Base-by-base conservation (phyloP, 2,329 filamentous ascomycete genomes). In the Pyrenochaeta sp. region DNA sequence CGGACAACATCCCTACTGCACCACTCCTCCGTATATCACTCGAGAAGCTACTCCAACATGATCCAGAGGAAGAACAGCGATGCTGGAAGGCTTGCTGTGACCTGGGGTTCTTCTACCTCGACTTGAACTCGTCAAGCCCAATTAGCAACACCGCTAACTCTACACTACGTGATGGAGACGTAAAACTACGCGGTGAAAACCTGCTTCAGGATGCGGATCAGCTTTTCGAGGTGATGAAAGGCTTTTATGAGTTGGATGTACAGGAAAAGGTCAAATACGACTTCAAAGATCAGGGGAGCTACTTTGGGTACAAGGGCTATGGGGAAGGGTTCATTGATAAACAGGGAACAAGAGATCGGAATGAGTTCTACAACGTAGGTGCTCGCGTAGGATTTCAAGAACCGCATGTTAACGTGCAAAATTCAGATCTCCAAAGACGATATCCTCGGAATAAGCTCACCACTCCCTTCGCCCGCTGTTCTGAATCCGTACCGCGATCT, bases 41-140 rank as follows among this genome's bases (percentile, higher is more conserved):
- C 13, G 52, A 66, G 12, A 79, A 78, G 49, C 69, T 82, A 4
- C 69, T 79, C n/a, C 46, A 63, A 12, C 58, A 67, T 13, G 74
- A 81, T 50, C 2, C 50, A 10, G 65, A 62, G 25, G 79, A 80
- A 48, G 63, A 75, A 59, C 69, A 78, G 19, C 66, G 73, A 15
- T 76, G 79, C 32, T 80, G 78, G 66, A 60, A 77, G 44, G 78
- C 79, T 5, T 81, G 78, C 65, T 78, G 77, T 52, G 79, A 85
- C 2, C 74, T 86, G 0, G 84, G 85, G 1, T 86, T 87, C 74
- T 86, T 86, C 74, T 86, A 86, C 61, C 76, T 87, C 6, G 82
- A 86, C 61, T 71, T 86, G 2, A 72, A 76, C 24, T 58, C 36
- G 5, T 55, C 54, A 12, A 42, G 40, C 15, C 25, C 36, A 13